Conservation (phyloP, 2,329 filamentous ascomycete species). For the Cordyceps pruinosa region DNA sequence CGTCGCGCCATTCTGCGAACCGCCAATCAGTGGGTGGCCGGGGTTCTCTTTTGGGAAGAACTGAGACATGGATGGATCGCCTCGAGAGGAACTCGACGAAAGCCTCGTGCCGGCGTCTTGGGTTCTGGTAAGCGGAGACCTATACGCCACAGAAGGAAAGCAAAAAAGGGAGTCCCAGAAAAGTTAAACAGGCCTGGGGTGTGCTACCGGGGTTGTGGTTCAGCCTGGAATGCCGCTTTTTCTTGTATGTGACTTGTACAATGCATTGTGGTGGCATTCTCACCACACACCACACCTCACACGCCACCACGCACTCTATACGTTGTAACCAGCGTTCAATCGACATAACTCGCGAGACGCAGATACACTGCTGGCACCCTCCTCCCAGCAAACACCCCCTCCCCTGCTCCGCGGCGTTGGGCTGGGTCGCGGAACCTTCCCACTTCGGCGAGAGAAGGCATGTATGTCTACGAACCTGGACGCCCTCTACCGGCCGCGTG, state of each 20-base stretch:
- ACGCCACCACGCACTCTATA: not conserved
- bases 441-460: conserved; percentile 2
- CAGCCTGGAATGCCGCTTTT: conserved; percentile 1
- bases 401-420: not conserved
- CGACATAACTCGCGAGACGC: not conserved
- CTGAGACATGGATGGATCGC: not conserved
- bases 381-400: not conserved
- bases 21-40: not conserved
- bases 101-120: not conserved
- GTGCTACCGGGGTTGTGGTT: conserved; percentile 1
- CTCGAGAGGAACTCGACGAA: not conserved
- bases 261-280: conserved; percentile 5
- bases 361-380: not conserved
- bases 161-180: not conserved
- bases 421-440: not conserved
- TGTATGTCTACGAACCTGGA: conserved; percentile 5
- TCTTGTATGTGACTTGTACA: conserved; percentile 4
- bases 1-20: not conserved
- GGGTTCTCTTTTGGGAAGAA: not conserved
- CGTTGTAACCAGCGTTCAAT: no score
- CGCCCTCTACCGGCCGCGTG: not conserved
- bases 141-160: not conserved
- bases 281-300: not conserved
- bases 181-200: not conserved
- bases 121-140: not conserved